Evolutionary conservation across 805 yeast genomes (phyloP).

Genomic region (Teunomyces atbi): DNA sequence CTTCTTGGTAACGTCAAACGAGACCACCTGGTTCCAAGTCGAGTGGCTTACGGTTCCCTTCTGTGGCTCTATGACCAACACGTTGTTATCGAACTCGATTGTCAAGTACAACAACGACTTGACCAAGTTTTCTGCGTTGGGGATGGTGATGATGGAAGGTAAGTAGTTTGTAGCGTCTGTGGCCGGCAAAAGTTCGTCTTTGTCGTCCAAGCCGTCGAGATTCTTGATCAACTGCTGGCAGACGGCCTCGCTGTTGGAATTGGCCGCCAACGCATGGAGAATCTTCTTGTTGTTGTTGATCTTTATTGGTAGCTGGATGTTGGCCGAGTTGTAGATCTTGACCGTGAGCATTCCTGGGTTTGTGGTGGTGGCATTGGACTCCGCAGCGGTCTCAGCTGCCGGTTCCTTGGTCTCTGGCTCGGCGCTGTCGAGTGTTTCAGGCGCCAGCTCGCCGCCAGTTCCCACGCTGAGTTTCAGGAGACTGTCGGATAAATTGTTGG

Average conservation of each 20-base stretch:
- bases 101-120: slow-evolving; percentile 80
- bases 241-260: slow-evolving; percentile 37
- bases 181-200: slow-evolving; percentile 26
- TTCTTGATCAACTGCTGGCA: slow-evolving; percentile 17
- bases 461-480: slow-evolving; percentile 18
- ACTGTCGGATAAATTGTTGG: slow-evolving; percentile 21
- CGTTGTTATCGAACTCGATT: slow-evolving; percentile 92
- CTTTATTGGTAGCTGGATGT: slow-evolving; percentile 68
- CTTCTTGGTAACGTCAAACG: slow-evolving; percentile 73
- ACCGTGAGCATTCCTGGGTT: slow-evolving; percentile 74
- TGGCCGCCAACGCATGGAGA: slow-evolving; percentile 61
- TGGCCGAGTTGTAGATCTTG: slow-evolving; percentile 68
- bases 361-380: slow-evolving; percentile 4
- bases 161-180: slow-evolving; percentile 37
- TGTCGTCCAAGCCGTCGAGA: slow-evolving; percentile 10
- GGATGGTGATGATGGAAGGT: slow-evolving; percentile 55
- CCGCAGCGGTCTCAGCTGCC: background rate
- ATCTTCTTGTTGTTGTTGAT: slow-evolving; percentile 63
- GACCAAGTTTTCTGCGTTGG: slow-evolving; percentile 50
- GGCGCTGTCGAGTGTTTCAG: background rate
- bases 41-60: slow-evolving; percentile 78
- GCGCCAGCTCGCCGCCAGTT: slow-evolving; percentile 1
- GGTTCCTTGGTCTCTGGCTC: background rate
- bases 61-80: slow-evolving; percentile 82
- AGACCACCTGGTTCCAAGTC: slow-evolving; percentile 83